Conservation (phyloP, 2,329 filamentous ascomycete species). For the Bipolaris zeicola region DNA sequence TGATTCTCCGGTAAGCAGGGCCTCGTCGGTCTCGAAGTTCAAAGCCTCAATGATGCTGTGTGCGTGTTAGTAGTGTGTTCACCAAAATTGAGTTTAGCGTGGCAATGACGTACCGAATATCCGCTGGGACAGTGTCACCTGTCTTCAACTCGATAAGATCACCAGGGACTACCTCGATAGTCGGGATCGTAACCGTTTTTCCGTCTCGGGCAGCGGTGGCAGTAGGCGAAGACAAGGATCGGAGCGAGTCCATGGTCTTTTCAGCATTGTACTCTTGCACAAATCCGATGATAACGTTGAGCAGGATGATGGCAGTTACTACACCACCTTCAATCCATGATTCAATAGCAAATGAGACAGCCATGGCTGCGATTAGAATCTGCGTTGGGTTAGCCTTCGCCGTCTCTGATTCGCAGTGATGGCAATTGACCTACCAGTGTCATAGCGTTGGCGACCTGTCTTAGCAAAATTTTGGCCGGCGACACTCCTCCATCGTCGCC, state of each 20-base stretch:
- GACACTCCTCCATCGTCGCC: conserved; percentile 71
- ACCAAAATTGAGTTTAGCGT: not conserved
- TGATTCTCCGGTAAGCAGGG: conserved; percentile 73
- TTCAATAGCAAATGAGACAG: conserved; percentile 52
- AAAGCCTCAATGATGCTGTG: conserved; percentile 62
- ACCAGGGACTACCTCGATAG: conserved; percentile 67
- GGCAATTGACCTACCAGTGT: conserved; percentile 60
- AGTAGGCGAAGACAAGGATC: conserved; percentile 55
- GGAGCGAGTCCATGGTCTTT: conserved; percentile 57
- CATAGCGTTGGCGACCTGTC: conserved; percentile 80
- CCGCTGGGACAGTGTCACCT: conserved; percentile 73
- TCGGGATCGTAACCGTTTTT: conserved; percentile 57
- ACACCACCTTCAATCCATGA: conserved; percentile 57
- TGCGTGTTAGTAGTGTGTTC: not conserved
- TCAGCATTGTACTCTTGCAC: conserved; percentile 55
- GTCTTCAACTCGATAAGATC: conserved; percentile 67
- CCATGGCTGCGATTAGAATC: conserved; percentile 55
- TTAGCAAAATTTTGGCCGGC: conserved; percentile 75
- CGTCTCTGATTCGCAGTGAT: not conserved
- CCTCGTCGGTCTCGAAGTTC: conserved; percentile 78
- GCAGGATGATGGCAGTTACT: conserved; percentile 52
- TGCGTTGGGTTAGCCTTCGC: conserved; percentile 11
- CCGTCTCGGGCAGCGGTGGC: conserved; percentile 59
- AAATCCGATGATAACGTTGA: conserved; percentile 56
- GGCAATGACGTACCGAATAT: conserved; percentile 51